Percentiles rank a stretch among this genome's conserved stretches.
phyloP scores from a whole-genome alignment of 352 stramenopile genomes.

The Globisporangium megalacanthum region DNA sequence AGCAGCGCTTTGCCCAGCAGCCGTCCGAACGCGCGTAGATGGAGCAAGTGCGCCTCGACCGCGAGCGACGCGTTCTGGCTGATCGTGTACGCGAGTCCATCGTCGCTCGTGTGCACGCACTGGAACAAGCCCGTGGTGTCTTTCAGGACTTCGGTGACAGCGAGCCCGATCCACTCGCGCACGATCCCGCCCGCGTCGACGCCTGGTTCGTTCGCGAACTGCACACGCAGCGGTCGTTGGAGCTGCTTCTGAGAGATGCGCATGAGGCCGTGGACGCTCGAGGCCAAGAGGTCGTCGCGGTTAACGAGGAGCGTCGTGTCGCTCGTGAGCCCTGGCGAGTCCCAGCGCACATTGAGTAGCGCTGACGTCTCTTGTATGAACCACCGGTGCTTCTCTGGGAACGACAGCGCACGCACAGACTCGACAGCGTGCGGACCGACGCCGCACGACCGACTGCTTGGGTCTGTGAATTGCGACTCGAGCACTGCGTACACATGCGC shows the following conservation, averaged over 20 bases:
- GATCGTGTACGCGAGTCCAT: slow-evolving; percentile 45
- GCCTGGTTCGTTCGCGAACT: slow-evolving; percentile 67
- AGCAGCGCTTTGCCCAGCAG: slow-evolving; percentile 69
- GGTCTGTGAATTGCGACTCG: slow-evolving; percentile 12
- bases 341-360: slow-evolving; percentile 36
- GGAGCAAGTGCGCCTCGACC: slow-evolving; percentile 41
- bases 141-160: slow-evolving; percentile 39
- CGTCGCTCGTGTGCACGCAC: slow-evolving; percentile 21
- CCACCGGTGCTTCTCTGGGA: slow-evolving; percentile 51
- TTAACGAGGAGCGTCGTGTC: slow-evolving; percentile 26
- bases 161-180: slow-evolving; percentile 75
- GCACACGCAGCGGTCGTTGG: slow-evolving; percentile 38
- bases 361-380: slow-evolving; percentile 45
- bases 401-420: slow-evolving; percentile 29
- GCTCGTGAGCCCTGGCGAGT: slow-evolving; percentile 16
- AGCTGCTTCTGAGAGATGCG: slow-evolving; percentile 26
- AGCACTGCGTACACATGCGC: slow-evolving; percentile 26
- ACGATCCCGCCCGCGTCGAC: slow-evolving; percentile 77
- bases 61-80: slow-evolving; percentile 30
- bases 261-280: slow-evolving; percentile 27
- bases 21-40: slow-evolving; percentile 52
- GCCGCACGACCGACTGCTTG: slow-evolving; percentile 10
- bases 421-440: slow-evolving; percentile 28
- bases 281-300: slow-evolving; percentile 32
- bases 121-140: slow-evolving; percentile 45